Conservation (phyloP, 2,329 filamentous ascomycete species). For the Didymella pomorum region DNA sequence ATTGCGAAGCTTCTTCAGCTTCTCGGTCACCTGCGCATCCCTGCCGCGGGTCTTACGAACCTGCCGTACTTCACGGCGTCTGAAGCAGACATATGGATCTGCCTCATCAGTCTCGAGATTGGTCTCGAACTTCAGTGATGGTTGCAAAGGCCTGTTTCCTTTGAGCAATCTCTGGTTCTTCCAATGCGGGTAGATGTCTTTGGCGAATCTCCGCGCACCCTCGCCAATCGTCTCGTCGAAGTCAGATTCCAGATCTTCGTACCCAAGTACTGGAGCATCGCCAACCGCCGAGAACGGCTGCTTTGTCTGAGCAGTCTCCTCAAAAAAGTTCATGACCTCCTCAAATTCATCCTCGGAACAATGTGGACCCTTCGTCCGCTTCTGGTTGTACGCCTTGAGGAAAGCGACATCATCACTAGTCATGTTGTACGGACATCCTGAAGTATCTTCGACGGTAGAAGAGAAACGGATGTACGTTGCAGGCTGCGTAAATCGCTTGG, state of each 20-base stretch:
- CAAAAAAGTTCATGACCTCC: conserved; percentile 92
- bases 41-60: conserved; percentile 93
- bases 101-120: conserved; percentile 93
- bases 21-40: conserved; percentile 93
- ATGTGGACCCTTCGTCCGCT: conserved; percentile 67
- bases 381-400: conserved; percentile 83
- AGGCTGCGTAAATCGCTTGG: conserved; percentile 79
- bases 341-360: conserved; percentile 94
- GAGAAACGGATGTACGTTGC: conserved; percentile 97
- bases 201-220: conserved; percentile 67
- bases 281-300: conserved; percentile 91
- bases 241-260: conserved; percentile 67
- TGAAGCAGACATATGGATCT: conserved; percentile 98
- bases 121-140: conserved; percentile 89
- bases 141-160: conserved; percentile 76
- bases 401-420: conserved; percentile 87
- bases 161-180: conserved; percentile 71
- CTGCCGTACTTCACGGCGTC: conserved; percentile 90
- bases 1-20: conserved; percentile 86
- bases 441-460: conserved; percentile 95
- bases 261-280: conserved; percentile 76
- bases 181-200: conserved; percentile 91
- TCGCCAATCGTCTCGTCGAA: conserved; percentile 67
- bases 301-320: conserved; percentile 82
- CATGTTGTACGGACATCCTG: conserved; percentile 92